phyloP scores from a whole-genome alignment of 139 green algal species.

The Picochlorum sp. region DNA sequence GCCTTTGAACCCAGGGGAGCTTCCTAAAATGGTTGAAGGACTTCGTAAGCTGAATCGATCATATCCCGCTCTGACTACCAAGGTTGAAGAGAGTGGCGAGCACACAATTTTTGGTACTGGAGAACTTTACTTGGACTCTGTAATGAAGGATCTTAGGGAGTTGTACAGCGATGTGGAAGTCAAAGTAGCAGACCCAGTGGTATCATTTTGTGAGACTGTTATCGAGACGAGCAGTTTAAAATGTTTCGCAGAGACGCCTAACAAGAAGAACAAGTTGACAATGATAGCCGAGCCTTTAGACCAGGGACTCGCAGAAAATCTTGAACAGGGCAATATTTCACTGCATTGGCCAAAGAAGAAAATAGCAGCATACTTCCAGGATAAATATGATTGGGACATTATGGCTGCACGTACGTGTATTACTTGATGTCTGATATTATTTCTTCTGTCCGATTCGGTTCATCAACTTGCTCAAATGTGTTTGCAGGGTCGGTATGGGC shows the following conservation, averaged over 20 bases:
- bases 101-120: constrained; percentile 94
- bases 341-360: constrained; percentile 57
- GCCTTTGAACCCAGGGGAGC: constrained; percentile 90
- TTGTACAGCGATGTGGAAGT: constrained; percentile 87
- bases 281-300: constrained; percentile 96
- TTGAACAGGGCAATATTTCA: constrained; percentile 65
- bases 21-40: constrained; percentile 91
- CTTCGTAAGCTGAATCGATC: constrained; percentile 85
- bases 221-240: constrained; percentile 89
- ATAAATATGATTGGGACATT: constrained; percentile 93
- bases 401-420: constrained; percentile 80
- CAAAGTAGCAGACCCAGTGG: constrained; percentile 87
- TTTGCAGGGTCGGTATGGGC: constrained; percentile 94
- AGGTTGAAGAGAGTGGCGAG: constrained; percentile 94
- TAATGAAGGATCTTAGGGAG: constrained; percentile 93
- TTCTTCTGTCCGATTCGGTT: not conserved
- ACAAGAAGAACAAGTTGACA: constrained; percentile 87
- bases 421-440: too few relatives aligned
- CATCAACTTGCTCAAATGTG: constrained; percentile 15
- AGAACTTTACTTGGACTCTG: constrained; percentile 90
- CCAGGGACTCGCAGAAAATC: constrained; percentile 78
- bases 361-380: constrained; percentile 67
- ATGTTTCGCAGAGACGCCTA: constrained; percentile 95
- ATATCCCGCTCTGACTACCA: constrained; percentile 80
- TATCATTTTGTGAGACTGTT: constrained; percentile 93